Base-by-base conservation (phyloP, 2,329 filamentous ascomycete genomes). In the Fusarium sp. region DNA sequence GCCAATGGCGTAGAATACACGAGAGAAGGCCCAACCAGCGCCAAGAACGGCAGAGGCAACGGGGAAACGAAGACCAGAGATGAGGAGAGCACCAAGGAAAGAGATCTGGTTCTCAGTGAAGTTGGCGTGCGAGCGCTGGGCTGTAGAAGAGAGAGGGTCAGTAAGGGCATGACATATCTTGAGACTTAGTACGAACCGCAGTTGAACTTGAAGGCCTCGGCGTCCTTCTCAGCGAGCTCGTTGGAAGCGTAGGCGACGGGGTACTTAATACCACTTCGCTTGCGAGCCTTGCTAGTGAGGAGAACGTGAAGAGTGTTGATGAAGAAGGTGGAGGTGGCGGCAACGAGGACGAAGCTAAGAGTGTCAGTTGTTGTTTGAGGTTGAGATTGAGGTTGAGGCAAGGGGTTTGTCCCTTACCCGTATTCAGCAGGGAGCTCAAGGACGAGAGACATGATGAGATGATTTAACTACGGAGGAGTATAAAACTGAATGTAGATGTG, bases 121-220 rank as follows among this genome's bases (percentile, higher is more conserved):
- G 84, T 92, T 91, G 74, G 83, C 81, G 78, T 92, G 90, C 14
- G 89, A 86, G 52, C 88, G 87, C 76, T 91, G 89, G 57, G 87
- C 86, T 87, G 62, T 39, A 53, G 22, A 55, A 33, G 31, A 35
- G 29, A 27, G 35, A 39, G 8, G 18, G 25, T 70, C 46, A 62
- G 57, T 71, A 56, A 63, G 64, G 27, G 7, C 27, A 7, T 27
- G 47, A 33, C 27, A 25, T 7, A 39, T 62, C 12, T 47, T 5
- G 22, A 42, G 12, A 6, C 20, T 11, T n/a, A 38, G 20, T 66
- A 78, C 82, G 31, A 79, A 86, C 85, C 87, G 82, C 89, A 91
- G 84, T 92, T 92, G 83, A 92, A 92, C 58, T 79, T 77, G 79
- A 81, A 87, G 46, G 86, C 89, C 53, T 84, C 84, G 50, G 84